These are phyloP conservation scores for Fusarium sp. DNA, from an alignment of 2,329 filamentous ascomycete genomes.

Conservation along the genomic window DNA sequence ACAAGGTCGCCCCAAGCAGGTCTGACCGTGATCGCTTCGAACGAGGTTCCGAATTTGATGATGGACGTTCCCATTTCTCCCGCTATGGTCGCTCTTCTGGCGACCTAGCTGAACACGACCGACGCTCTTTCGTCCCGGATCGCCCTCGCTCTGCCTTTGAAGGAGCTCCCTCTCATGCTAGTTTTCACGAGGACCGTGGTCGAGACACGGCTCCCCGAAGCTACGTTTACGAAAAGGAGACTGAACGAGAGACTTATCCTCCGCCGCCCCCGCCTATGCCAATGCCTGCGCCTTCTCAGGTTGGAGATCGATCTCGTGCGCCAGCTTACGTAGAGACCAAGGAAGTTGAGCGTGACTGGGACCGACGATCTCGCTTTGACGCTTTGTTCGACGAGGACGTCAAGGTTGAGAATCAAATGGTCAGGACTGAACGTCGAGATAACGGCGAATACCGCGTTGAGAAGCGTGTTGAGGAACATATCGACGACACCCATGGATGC, in stretches of 20 bases:
- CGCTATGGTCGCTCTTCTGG: slow-evolving; percentile 50
- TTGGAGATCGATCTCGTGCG: slow-evolving; percentile 43
- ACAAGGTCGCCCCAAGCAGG: slow-evolving; percentile 58
- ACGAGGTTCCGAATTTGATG: slow-evolving; percentile 54
- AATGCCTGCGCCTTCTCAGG: slow-evolving; percentile 35
- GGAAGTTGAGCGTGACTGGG: slow-evolving; percentile 55
- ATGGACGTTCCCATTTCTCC: slow-evolving; percentile 57
- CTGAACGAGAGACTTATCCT: slow-evolving; percentile 36
- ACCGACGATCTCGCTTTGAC: slow-evolving; percentile 52
- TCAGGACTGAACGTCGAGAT: slow-evolving; percentile 55
- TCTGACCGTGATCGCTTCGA: slow-evolving; percentile 55
- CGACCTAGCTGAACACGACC: slow-evolving; percentile 55
- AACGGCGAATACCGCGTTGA: slow-evolving; percentile 58
- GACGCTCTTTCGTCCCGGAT: slow-evolving; percentile 57
- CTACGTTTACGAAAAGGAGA: slow-evolving; percentile 37
- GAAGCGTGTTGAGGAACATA: slow-evolving; percentile 60
- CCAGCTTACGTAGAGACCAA: slow-evolving; percentile 48
- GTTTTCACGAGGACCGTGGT: slow-evolving; percentile 58
- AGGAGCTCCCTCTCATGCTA: slow-evolving; percentile 49
- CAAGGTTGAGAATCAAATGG: slow-evolving; percentile 59
- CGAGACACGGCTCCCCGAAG: slow-evolving; percentile 42
- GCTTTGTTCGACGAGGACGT: slow-evolving; percentile 61
- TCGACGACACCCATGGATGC: slow-evolving; percentile 55
- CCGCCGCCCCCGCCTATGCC: slow-evolving; percentile 36
- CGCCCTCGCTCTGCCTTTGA: slow-evolving; percentile 63